Conservation (phyloP, 495 filamentous ascomycete genomes). For the Daldinia loculata region DNA sequence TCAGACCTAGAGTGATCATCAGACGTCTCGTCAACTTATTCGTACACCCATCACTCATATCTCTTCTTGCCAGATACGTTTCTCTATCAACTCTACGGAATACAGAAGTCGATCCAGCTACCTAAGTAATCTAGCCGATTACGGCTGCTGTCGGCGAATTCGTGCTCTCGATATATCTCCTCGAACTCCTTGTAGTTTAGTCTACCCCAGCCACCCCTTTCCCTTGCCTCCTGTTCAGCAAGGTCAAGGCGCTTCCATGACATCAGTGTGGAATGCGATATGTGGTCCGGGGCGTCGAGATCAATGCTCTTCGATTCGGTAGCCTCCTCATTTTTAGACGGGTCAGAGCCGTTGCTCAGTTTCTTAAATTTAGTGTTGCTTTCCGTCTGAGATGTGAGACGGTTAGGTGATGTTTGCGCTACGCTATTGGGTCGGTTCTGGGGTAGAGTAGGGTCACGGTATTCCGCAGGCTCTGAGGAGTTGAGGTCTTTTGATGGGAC, state of each 20-base stretch:
- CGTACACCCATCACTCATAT: background rate
- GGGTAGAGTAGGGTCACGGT: conserved; percentile 73
- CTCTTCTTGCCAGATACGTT: background rate
- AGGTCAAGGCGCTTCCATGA: conserved; percentile 66
- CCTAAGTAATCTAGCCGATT: conserved; percentile 76
- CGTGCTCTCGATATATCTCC: conserved; percentile 66
- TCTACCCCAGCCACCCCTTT: conserved; percentile 76
- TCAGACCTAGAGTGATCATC: background rate
- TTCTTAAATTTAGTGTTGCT: background rate
- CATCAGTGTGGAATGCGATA: conserved; percentile 50
- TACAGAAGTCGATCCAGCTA: conserved; percentile 84
- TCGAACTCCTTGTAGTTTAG: conserved; percentile 79
- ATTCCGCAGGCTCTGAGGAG: conserved; percentile 14
- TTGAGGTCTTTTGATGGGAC: background rate
- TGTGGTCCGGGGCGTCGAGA: conserved; percentile 10
- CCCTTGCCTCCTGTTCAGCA: conserved; percentile 69
- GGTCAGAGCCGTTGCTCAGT: background rate
- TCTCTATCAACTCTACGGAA: conserved; percentile 49
- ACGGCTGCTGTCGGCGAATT: conserved; percentile 62
- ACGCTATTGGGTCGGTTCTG: conserved; percentile 68
- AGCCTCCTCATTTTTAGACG: background rate
- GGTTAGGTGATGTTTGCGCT: conserved; percentile 9
- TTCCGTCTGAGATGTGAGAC: conserved; percentile 25
- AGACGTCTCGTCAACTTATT: background rate
- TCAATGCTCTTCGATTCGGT: conserved; percentile 17